phyloP scores from a whole-genome alignment of 805 yeast species.

The Schizosaccharomyces octosporus region DNA sequence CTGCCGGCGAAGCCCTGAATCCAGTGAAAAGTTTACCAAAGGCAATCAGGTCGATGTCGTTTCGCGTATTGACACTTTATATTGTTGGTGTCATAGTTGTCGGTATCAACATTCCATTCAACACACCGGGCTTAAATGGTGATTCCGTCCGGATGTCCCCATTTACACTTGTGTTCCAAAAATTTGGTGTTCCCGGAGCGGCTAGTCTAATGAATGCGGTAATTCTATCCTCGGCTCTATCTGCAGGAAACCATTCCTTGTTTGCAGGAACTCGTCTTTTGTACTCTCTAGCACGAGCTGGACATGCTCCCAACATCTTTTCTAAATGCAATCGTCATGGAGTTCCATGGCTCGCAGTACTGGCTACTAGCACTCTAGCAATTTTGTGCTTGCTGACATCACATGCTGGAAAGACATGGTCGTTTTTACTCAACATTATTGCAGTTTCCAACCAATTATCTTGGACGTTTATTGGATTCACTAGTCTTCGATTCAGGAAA shows the following conservation, averaged over 20 bases:
- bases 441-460: slow-evolving; percentile 43
- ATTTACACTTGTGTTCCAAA: slow-evolving; percentile 42
- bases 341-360: slow-evolving; percentile 49
- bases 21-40: slow-evolving; percentile 44
- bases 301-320: slow-evolving; percentile 35
- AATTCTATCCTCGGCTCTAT: slow-evolving; percentile 39
- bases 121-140: slow-evolving; percentile 29
- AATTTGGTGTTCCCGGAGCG: slow-evolving; percentile 40
- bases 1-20: slow-evolving; percentile 53
- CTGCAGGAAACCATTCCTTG: slow-evolving; percentile 56
- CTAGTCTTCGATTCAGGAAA: slow-evolving; percentile 30
- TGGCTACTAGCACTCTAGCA: slow-evolving; percentile 23
- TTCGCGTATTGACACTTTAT: slow-evolving; percentile 56
- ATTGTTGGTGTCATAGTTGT: slow-evolving; percentile 29
- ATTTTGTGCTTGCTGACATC: slow-evolving; percentile 39
- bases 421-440: slow-evolving; percentile 36
- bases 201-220: slow-evolving; percentile 56
- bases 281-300: slow-evolving; percentile 41
- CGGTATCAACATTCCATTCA: slow-evolving; percentile 50
- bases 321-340: slow-evolving; percentile 56
- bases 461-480: slow-evolving; percentile 32
- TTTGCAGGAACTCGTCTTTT: slow-evolving; percentile 48
- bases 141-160: slow-evolving; percentile 30
- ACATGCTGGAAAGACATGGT: slow-evolving; percentile 29
- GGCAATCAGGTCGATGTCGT: slow-evolving; percentile 60